Evolutionary conservation across 2,329 filamentous ascomycete species (phyloP), one percentile per base, ranked within the genome.

Genomic region (Colletotrichum costaricense): DNA sequence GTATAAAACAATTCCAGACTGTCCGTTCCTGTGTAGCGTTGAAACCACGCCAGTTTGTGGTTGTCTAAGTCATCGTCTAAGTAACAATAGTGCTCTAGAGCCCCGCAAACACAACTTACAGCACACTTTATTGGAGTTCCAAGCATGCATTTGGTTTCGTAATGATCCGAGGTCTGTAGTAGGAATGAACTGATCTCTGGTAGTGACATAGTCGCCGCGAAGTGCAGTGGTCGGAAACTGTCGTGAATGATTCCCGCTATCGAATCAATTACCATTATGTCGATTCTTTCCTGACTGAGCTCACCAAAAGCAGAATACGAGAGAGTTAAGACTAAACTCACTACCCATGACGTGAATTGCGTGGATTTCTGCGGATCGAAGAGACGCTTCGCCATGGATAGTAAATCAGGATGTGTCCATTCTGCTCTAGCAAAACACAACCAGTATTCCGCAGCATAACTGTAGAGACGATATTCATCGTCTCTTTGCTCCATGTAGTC

Each of bases 1-100:
- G 38, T 42, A 54, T 3, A 3, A 9, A 0, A 14, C 2, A 1
- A 5, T 0, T 24, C 9, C 0, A 6, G 5, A 12, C 0, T 12
- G 9, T 24, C n/a, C 49, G 1, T 14, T 11, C 8, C n/a, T 5
- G 4, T 7, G 19, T 5, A 6, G 12, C 5, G 12, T 6, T 3
- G 14, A 42, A 42, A 16, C 14, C 35, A 2, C 12, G 4, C 3
- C 35, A 4, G 1, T 1, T 4, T 4, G 35, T 1, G 1, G 35
- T 4, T 4, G 1, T 8, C 3, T 52, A 19, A 1, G 7, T 9
- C 3, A 7, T 9, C 46, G 42, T 22, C 16, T 4, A 22, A n/a
- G 16, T 14, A n/a, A 6, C 0, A 0, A 26, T 4, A 26, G 8
- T n/a, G 46, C n/a, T 12, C 3, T 7, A 52, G 1, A 22, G n/a